Conservation (phyloP, 768 basidiomycete species). For the Amanita subjunquillea region DNA sequence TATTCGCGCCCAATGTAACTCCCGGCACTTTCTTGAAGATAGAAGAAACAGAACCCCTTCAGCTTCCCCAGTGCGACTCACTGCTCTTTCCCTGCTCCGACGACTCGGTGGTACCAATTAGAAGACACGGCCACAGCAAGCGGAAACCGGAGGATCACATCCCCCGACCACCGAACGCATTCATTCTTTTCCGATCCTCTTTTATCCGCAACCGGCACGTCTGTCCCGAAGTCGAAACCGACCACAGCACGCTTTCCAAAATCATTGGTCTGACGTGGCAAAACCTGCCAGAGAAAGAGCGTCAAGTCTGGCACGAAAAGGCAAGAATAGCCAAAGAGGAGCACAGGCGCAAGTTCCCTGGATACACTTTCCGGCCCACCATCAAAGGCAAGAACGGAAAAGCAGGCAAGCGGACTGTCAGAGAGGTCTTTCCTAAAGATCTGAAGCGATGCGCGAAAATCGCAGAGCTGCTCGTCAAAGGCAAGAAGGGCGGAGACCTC, state of each 20-base stretch:
- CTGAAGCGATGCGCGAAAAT: slow-evolving; percentile 58
- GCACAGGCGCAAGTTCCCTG: slow-evolving; percentile 68
- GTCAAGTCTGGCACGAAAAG: slow-evolving; percentile 68
- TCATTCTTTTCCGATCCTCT: slow-evolving; percentile 78
- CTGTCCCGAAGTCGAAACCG: slow-evolving; percentile 68
- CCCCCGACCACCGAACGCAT: slow-evolving; percentile 78
- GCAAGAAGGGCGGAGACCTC: slow-evolving; percentile 49
- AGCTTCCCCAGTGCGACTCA: slow-evolving; percentile 16
- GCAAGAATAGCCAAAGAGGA: slow-evolving; percentile 68
- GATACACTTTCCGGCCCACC: slow-evolving; percentile 76
- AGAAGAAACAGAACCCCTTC: slow-evolving; percentile 15
- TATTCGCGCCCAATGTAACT: slow-evolving; percentile 7
- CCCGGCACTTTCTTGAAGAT: slow-evolving; percentile 6
- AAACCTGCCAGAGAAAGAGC: slow-evolving; percentile 64
- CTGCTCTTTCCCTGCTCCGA: slow-evolving; percentile 50
- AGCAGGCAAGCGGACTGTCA: slow-evolving; percentile 47
- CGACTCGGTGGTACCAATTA: slow-evolving; percentile 19
- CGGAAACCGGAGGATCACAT: slow-evolving; percentile 70
- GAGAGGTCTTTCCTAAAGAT: slow-evolving; percentile 62
- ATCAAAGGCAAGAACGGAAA: slow-evolving; percentile 33
- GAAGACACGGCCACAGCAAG: slow-evolving; percentile 47
- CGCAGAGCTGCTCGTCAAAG: slow-evolving; percentile 52
- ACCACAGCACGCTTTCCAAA: slow-evolving; percentile 76
- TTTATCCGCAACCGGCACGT: slow-evolving; percentile 77
- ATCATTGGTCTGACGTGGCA: slow-evolving; percentile 82